A percentile compares a stretch with the other conserved stretches of the same genome.
These are phyloP conservation scores for Peronospora tabacina DNA, from an alignment of 352 stramenopile genomes.

Conservation along the genomic window DNA sequence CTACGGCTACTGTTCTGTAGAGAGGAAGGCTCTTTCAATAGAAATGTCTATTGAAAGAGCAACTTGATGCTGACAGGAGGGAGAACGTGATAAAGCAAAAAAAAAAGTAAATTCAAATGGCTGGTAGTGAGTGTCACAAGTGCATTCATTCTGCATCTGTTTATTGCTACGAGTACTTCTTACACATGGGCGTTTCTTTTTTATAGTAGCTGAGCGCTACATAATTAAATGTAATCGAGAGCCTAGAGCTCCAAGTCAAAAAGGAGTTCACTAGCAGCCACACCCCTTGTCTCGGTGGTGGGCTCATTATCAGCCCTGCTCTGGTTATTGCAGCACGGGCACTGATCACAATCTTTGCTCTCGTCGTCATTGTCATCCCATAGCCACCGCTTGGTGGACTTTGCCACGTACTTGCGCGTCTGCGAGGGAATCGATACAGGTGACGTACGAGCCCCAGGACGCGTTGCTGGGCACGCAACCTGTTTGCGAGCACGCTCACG, in stretches of 20 bases:
- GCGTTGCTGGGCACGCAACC: neutral
- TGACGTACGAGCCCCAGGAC: slow-evolving; percentile 9
- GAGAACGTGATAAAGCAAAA: neutral
- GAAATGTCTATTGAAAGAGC: neutral
- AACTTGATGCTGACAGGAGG: neutral
- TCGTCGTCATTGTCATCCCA: slow-evolving; percentile 45
- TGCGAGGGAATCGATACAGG: slow-evolving; percentile 40
- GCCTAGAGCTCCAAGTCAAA: slow-evolving; percentile 62
- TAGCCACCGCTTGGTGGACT: slow-evolving; percentile 30
- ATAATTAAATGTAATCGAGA: slow-evolving; percentile 26
- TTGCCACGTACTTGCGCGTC: slow-evolving; percentile 31
- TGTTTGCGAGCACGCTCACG: slow-evolving; percentile 16
- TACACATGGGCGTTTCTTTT: slow-evolving; percentile 17
- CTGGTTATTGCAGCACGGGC: slow-evolving; percentile 36
- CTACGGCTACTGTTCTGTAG: neutral
- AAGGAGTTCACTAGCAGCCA: slow-evolving; percentile 39
- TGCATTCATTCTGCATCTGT: slow-evolving; percentile 24
- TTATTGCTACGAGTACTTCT: slow-evolving; percentile 19
- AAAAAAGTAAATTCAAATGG: neutral
- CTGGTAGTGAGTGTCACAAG: slow-evolving; percentile 6
- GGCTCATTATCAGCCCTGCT: neutral
- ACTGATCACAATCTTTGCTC: slow-evolving; percentile 29
- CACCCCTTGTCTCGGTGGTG: neutral
- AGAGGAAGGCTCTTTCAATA: no score
- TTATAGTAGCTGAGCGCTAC: slow-evolving; percentile 37